phyloP scores from a whole-genome alignment of 169 alveolate species.

The Plasmodium coatneyi region DNA sequence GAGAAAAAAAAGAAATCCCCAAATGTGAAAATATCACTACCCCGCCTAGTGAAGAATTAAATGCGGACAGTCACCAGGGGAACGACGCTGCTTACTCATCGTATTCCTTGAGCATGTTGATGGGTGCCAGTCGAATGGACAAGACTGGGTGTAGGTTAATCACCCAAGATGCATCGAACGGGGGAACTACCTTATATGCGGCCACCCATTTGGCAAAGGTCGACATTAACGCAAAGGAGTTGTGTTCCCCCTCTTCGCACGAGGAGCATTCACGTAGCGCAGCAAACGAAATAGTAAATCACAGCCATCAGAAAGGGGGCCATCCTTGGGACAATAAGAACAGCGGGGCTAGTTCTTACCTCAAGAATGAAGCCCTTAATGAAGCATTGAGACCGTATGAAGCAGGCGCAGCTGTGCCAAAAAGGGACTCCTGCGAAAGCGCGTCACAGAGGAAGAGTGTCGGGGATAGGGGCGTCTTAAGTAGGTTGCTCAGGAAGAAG shows the following conservation, averaged over 20 bases:
- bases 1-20: background rate
- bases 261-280: background rate
- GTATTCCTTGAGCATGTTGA: background rate
- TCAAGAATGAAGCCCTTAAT: background rate
- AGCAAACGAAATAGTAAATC: background rate
- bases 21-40: background rate
- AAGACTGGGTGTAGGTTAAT: background rate
- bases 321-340: background rate
- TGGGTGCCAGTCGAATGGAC: background rate
- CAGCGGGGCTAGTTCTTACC: background rate
- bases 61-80: background rate
- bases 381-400: background rate
- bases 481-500: constrained; percentile 54
- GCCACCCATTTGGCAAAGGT: background rate
- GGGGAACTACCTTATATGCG: background rate
- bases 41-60: background rate
- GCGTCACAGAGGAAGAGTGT: background rate
- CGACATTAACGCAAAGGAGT: background rate
- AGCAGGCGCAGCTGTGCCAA: background rate
- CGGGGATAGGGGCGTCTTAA: constrained; percentile 62
- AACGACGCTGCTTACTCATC: background rate
- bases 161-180: background rate
- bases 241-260: background rate
- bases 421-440: constrained; percentile 6
- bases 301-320: background rate